Conservation (phyloP, 1,139 yeast genomes). For the Zygoascus hellenicus region DNA sequence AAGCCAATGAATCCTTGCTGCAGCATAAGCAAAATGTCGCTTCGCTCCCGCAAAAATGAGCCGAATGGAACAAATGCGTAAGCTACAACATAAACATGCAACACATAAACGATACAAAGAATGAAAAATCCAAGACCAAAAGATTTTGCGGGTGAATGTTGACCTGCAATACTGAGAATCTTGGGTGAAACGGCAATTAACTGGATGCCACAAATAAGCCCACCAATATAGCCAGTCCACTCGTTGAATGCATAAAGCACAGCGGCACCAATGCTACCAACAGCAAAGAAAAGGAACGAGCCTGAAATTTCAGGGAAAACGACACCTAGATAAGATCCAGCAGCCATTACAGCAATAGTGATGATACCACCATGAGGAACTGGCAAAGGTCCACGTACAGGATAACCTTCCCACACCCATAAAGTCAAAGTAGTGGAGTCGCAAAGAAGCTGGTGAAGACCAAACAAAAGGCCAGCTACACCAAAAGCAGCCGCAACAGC, state of each 20-base stretch:
- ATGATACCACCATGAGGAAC: constrained; percentile 74
- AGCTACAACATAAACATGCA: constrained; percentile 95
- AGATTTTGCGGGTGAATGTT: constrained; percentile 52
- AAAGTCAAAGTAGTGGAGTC: constrained; percentile 80
- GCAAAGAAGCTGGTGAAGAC: constrained; percentile 65
- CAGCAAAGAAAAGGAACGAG: constrained; percentile 16
- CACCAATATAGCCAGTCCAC: constrained; percentile 85
- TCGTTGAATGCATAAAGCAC: constrained; percentile 50
- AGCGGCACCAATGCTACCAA: constrained; percentile 49
- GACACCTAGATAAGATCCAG: constrained; percentile 51
- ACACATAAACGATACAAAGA: constrained; percentile 54
- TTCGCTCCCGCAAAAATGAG: constrained; percentile 75
- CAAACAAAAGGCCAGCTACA: constrained; percentile 69
- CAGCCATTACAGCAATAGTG: constrained; percentile 52
- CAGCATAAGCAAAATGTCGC: constrained; percentile 60
- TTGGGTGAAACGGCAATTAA: constrained; percentile 59
- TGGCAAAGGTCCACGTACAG: constrained; percentile 80
- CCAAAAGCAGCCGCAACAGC: constrained; percentile 56
- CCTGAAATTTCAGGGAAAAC: constrained; percentile 25
- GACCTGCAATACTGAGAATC: constrained; percentile 51
- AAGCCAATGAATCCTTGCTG: constrained; percentile 45
- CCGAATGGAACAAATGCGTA: constrained; percentile 98
- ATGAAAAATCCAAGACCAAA: constrained; percentile 54
- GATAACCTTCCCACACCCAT: constrained; percentile 96
- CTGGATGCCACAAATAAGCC: constrained; percentile 58